Conservation (phyloP, 495 filamentous ascomycete genomes). For the Aspergillus affinis region DNA sequence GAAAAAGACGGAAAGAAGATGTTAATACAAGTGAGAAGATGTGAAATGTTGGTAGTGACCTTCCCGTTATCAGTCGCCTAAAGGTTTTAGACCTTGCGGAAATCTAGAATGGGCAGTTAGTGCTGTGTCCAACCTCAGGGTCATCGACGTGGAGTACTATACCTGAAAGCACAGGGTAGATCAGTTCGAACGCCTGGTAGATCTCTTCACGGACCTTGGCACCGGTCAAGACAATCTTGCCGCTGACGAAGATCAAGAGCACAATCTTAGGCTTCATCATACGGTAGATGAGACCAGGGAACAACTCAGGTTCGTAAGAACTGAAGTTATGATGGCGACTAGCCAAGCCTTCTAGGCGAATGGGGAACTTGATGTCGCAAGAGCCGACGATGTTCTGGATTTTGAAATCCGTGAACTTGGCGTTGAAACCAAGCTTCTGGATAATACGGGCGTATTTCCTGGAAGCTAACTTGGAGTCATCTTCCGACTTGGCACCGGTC, state of each 20-base stretch:
- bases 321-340: constrained; percentile 98
- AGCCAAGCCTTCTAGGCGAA: constrained; percentile 92
- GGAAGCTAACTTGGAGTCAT: constrained; percentile 94
- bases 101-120: constrained; percentile 52
- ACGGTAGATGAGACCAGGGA: constrained; percentile 98
- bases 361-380: constrained; percentile 99
- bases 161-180: constrained; percentile 97
- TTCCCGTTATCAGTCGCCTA: constrained; percentile 21
- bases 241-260: constrained; percentile 96
- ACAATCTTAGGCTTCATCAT: constrained; percentile 99
- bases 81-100: constrained; percentile 59
- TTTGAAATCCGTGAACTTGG: constrained; percentile 99
- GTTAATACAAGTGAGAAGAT: constrained; percentile 57
- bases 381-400: constrained; percentile 99
- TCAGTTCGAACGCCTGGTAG: constrained; percentile 97
- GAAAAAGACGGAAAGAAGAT: constrained; percentile 35
- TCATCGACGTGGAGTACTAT: constrained; percentile 23
- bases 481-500: constrained; percentile 97
- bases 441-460: constrained; percentile 99
- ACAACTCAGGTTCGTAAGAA: constrained; percentile 97
- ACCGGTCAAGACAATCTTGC: constrained; percentile 97
- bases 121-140: not conserved
- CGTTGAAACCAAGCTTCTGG: constrained; percentile 99
- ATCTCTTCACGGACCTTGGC: constrained; percentile 99
- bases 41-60: constrained; percentile 37